Conservation (phyloP, 169 alveolate genomes). For the Neospora caninum region DNA sequence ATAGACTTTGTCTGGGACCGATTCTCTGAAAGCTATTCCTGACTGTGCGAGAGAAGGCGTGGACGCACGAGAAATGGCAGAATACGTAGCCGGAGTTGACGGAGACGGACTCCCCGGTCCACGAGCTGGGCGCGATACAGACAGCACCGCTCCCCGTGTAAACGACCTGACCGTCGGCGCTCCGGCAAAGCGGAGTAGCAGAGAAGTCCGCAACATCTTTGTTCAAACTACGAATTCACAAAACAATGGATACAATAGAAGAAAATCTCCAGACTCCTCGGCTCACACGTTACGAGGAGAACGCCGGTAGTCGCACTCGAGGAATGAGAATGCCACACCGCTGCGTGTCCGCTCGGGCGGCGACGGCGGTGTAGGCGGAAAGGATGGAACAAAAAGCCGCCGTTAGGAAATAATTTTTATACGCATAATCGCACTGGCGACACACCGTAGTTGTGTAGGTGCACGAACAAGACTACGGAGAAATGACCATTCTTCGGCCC, state of each 20-base stretch:
- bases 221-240: neutral
- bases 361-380: neutral
- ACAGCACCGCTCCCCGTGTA: neutral
- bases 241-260: neutral
- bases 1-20: slow-evolving; percentile 72
- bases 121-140: neutral
- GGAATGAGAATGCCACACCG: too few species aligned
- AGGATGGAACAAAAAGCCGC: neutral
- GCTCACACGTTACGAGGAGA: too few species aligned
- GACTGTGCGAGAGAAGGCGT: neutral
- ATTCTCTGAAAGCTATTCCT: slow-evolving; percentile 37
- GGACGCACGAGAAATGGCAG: neutral
- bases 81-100: neutral
- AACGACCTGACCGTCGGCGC: neutral
- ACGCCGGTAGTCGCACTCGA: too few species aligned
- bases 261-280: too few species aligned
- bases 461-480: neutral
- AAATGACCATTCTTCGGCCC: neutral
- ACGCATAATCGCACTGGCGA: neutral
- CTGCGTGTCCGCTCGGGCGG: neutral
- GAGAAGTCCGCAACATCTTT: neutral
- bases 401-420: neutral
- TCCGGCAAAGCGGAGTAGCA: neutral
- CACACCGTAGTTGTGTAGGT: too few species aligned
- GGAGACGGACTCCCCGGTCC: neutral